These are phyloP conservation scores for Thymus mandschuricus DNA, from an alignment of 257 asterid genomes.

Conservation along the genomic window DNA sequence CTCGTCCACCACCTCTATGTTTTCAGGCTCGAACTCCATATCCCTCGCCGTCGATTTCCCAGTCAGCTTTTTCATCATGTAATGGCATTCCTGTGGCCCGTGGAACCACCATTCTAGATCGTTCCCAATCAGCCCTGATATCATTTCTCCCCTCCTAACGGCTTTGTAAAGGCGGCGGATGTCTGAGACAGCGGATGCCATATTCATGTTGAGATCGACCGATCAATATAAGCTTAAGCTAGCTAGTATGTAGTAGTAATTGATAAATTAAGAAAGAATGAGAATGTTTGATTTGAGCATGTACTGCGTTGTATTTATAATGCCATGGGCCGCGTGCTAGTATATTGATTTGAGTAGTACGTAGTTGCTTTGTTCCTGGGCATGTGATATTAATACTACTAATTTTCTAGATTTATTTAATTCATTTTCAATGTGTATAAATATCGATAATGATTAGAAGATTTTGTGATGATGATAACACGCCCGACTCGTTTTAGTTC, in stretches of 20 bases:
- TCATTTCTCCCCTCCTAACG: constrained; percentile 33
- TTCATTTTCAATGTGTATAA: neutral
- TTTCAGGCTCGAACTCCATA: constrained; percentile 68
- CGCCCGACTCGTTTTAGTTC: neutral
- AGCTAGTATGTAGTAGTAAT: too few species aligned
- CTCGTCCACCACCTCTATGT: constrained; percentile 65
- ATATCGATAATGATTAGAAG: neutral
- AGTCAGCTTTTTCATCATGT: constrained; percentile 91
- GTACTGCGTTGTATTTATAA: neutral
- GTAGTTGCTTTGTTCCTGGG: too few species aligned
- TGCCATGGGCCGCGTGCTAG: neutral
- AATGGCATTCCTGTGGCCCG: constrained; percentile 89
- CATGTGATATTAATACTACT: neutral
- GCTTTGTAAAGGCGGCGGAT: constrained; percentile 66
- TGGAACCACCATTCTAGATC: constrained; percentile 99
- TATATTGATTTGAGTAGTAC: too few species aligned
- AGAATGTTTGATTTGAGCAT: neutral
- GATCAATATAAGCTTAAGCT: too few species aligned
- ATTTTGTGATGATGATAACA: neutral
- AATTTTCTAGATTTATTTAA: neutral
- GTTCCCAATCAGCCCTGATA: constrained; percentile 42
- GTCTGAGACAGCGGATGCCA: constrained; percentile 38
- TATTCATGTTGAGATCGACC: too few species aligned
- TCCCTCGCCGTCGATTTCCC: constrained; percentile 53
- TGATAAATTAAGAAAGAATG: neutral